Evolutionary conservation across 23 red algal genomes (phyloP), one percentile per base, ranked within the genome.

Genomic region (Gracilaria domingensis): DNA sequence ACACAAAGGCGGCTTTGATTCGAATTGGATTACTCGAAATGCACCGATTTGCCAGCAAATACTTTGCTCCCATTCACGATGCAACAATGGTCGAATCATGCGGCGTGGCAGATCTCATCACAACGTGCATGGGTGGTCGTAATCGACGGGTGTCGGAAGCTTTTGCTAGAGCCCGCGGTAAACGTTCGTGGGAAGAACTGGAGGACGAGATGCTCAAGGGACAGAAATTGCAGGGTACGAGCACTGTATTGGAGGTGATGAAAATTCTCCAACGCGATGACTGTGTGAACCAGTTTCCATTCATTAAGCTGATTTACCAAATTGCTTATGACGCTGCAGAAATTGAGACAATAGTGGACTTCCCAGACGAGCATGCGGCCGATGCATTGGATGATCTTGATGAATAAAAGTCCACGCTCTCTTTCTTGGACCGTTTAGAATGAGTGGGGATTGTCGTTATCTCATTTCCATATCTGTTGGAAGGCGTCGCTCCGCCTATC

Each of bases 201-300:
- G 96, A 98, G 66, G 80, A 61, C 4, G 96, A 98, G 75, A 81
- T 98, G 93, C 88, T 98, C 13, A 88, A 93, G 34, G 96, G 96
- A 18, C 96, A 98, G 61, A 98, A 98, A 80, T 49, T 98, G 59
- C 96, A 98, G 82, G 96, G 96, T n/a, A 98, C 96, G 8, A 66
- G 66, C 88, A 95, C 96, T 42, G 81, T 80, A 32, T 62, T 95
- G 21, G 96, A 98, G 37, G 92, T 98, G 50, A 84, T 90, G 70
- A 84, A 81, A 28, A 93, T 93, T 48, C 84, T 98, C 83, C 54
- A 92, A 71, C 80, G 87, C 9, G 88, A 98, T 61, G 59, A 87
- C 14, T 77, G 67, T 48, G 66, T 95, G 62, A 23, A 90, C 16
- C 62, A 86, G 8, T 98, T 98, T 61, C 96, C 91, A 12, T 86